A percentile compares a stretch with the other conserved stretches of the same genome.
These are phyloP conservation scores for Gloeopeniophorella convolvens DNA, from an alignment of 768 basidiomycete species.

Conservation along the genomic window DNA sequence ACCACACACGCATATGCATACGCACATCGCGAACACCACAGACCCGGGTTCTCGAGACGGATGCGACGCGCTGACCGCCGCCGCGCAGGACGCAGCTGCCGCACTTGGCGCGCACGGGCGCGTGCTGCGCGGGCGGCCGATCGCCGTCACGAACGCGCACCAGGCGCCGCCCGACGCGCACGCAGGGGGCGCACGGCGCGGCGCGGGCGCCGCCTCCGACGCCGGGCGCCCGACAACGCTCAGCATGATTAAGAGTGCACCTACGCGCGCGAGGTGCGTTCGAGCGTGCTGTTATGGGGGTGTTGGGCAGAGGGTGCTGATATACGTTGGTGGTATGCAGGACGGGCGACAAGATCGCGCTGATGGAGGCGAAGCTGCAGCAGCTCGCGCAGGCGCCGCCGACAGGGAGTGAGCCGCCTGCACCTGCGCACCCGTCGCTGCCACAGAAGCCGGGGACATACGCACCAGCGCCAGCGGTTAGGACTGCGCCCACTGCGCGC, in stretches of 20 bases:
- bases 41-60: no score
- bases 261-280: conserved; percentile 45
- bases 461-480: no score
- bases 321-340: conserved; percentile 37
- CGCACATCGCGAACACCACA: no score
- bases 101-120: conserved; percentile 73
- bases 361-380: conserved; percentile 91
- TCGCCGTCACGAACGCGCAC: conserved; percentile 88
- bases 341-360: conserved; percentile 84
- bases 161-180: conserved; percentile 53
- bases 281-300: no score
- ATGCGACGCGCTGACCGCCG: conserved; percentile 17
- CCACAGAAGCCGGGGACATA: conserved; percentile 1
- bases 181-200: conserved; percentile 23
- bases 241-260: conserved; percentile 77
- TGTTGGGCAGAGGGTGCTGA: no score
- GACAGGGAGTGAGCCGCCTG: conserved; percentile 17
- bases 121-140: conserved; percentile 77
- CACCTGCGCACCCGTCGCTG: conserved; percentile 29
- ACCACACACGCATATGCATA: no score
- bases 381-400: conserved; percentile 49
- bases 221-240: conserved; percentile 73
- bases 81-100: conserved; percentile 69
- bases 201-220: conserved; percentile 46
- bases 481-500: no score